phyloP scores from a whole-genome alignment of 805 yeast genomes.

The Lipomyces sp. region DNA sequence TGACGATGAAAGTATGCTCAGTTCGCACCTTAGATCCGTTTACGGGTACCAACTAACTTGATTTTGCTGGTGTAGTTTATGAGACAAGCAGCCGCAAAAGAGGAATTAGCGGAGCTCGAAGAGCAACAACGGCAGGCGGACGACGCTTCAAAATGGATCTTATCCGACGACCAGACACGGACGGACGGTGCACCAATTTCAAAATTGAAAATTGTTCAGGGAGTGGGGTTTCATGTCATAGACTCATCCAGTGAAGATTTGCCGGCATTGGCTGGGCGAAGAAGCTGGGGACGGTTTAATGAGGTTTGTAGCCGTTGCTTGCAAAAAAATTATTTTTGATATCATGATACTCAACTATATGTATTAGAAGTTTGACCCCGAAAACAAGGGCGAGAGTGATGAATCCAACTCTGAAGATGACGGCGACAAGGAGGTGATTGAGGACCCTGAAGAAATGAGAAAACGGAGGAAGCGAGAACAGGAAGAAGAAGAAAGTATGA shows the following conservation, averaged over 20 bases:
- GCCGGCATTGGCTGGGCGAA: slow-evolving; percentile 40
- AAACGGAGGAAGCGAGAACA: slow-evolving; percentile 14
- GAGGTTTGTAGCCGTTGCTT: slow-evolving; percentile 4
- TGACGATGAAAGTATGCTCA: slow-evolving; percentile 73
- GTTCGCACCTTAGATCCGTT: background rate
- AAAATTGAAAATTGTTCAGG: slow-evolving; percentile 16
- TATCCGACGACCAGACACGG: slow-evolving; percentile 20
- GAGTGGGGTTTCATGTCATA: slow-evolving; percentile 32
- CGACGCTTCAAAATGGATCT: slow-evolving; percentile 40
- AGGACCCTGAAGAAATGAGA: slow-evolving; percentile 13
- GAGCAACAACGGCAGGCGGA: slow-evolving; percentile 38
- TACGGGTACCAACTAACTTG: background rate
- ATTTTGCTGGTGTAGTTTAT: slow-evolving; percentile 37
- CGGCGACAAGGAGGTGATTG: slow-evolving; percentile 7
- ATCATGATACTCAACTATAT: background rate
- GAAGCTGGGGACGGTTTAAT: slow-evolving; percentile 37
- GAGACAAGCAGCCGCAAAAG: slow-evolving; percentile 42
- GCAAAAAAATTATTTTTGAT: background rate
- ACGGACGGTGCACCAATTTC: background rate
- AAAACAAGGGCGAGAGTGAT: slow-evolving; percentile 9
- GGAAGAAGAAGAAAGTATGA: slow-evolving; percentile 21
- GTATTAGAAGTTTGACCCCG: slow-evolving; percentile 10
- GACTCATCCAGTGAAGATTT: slow-evolving; percentile 20
- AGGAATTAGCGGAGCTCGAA: slow-evolving; percentile 44
- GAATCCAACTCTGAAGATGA: slow-evolving; percentile 10